Evolutionary conservation across 192 early-diverging fungal genomes (phyloP), one percentile per base, ranked within the genome.

Genomic region (Coemansia sp.): DNA sequence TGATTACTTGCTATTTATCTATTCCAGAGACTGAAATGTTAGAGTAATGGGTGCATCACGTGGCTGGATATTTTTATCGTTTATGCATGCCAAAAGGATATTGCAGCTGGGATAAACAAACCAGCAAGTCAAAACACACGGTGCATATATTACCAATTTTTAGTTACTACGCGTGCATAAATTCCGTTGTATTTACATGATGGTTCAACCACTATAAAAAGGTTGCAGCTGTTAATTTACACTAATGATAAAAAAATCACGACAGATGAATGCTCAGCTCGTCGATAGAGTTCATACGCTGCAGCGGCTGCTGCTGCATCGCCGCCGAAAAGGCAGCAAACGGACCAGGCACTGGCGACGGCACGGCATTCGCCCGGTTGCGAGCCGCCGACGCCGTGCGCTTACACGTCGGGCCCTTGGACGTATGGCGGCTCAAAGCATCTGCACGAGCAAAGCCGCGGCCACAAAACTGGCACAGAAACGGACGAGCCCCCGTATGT

Each of bases 401-500:
- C 68, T 82, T 82, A 71, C 80, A 82, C 4, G 75, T 82, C 3
- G 64, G 55, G 3, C 80, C 80, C 59, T 82, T 82, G 27, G 71
- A 61, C 2, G 67, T 82, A 57, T 83, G 81, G 0, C 81, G 53
- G 56, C 72, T 68, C 0, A 83, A 72, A 1, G 81, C 81, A 39
- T 83, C 81, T 1, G 81, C 72, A 2, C 81, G 68, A 0, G 76
- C 75, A 59, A 83, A 83, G 4, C 72, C 72, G 37, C 72, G 60
- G 10, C 53, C 23, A 56, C 88, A 89, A 41, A 80, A 75, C 49
- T 78, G 71, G 77, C 88, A 89, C 59, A 81, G 64, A 65, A 84
- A 88, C 8, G 86, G 88, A 10, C 84, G 83, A 8, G 76, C 82
- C 0, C 84, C 85, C 2, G 83, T 69, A 51, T 90, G 89, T 35